Conservation (phyloP, 2,329 filamentous ascomycete genomes). For the Ophiocordyceps unilateralis region DNA sequence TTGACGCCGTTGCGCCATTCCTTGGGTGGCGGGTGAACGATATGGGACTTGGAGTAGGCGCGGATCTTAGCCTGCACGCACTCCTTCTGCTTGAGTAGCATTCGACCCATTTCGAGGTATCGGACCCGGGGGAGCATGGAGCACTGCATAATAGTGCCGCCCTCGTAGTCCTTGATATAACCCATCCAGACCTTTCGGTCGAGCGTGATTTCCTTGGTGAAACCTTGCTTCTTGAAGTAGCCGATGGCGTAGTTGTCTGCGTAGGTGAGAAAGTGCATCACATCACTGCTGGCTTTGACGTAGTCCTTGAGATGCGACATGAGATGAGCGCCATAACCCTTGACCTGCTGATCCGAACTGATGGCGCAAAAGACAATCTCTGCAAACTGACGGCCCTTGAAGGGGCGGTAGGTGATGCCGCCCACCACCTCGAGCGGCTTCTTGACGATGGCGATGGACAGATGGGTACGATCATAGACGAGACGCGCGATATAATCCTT, state of each 20-base stretch:
- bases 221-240: slow-evolving; percentile 98
- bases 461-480: slow-evolving; percentile 90
- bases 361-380: slow-evolving; percentile 99
- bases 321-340: slow-evolving; percentile 91
- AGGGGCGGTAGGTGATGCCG: slow-evolving; percentile 91
- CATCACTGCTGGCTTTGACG: slow-evolving; percentile 86
- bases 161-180: slow-evolving; percentile 99
- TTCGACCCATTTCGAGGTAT: slow-evolving; percentile 81
- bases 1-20: slow-evolving; percentile 65
- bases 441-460: slow-evolving; percentile 95
- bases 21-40: slow-evolving; percentile 68
- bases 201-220: slow-evolving; percentile 94
- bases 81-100: slow-evolving; percentile 96
- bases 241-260: slow-evolving; percentile 98
- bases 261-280: slow-evolving; percentile 98
- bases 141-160: slow-evolving; percentile 98
- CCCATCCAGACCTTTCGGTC: slow-evolving; percentile 92
- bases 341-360: slow-evolving; percentile 94
- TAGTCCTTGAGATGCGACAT: slow-evolving; percentile 99
- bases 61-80: slow-evolving; percentile 88
- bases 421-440: slow-evolving; percentile 90
- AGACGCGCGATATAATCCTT: slow-evolving; percentile 97
- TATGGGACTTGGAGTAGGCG: slow-evolving; percentile 74
- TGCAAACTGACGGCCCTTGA: slow-evolving; percentile 80
- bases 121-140: slow-evolving; percentile 90